Evolutionary conservation across 2,329 filamentous ascomycete genomes (phyloP).

Genomic region (Aureobasidium pullulans): DNA sequence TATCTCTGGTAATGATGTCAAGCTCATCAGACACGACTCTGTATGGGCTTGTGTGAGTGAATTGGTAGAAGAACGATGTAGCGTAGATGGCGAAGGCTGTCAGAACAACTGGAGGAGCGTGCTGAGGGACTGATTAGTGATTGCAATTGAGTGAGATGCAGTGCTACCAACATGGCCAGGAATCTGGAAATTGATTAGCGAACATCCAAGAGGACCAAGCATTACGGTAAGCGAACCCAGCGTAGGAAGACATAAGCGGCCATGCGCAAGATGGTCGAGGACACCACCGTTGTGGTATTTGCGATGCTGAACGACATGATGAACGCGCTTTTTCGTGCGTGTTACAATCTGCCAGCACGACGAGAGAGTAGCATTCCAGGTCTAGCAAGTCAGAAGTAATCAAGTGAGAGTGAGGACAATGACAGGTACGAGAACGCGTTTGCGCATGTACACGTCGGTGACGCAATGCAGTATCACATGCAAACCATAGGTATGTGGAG

Average conservation of each 20-base stretch:
- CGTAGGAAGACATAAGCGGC: constrained; percentile 28
- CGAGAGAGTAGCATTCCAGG: background rate
- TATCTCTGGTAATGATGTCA: constrained; percentile 34
- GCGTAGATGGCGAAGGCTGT: constrained; percentile 41
- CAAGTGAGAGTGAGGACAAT: background rate
- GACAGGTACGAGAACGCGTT: no score
- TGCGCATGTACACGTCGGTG: no score
- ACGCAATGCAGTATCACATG: no score
- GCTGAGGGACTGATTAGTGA: constrained; percentile 22
- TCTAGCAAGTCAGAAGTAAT: background rate
- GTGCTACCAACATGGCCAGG: constrained; percentile 28
- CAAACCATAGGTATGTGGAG: no score
- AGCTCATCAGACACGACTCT: constrained; percentile 28
- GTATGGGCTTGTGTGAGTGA: constrained; percentile 24
- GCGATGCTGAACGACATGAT: constrained; percentile 5
- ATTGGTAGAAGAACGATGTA: constrained; percentile 30
- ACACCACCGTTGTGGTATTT: constrained; percentile 18
- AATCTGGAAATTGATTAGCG: constrained; percentile 21
- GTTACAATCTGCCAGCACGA: background rate
- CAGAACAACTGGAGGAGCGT: constrained; percentile 25
- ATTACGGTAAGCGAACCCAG: constrained; percentile 26
- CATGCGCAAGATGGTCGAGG: constrained; percentile 22
- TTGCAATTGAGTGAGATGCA: background rate
- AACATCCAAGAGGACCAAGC: background rate
- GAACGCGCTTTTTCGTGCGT: background rate